phyloP scores from a whole-genome alignment of 2,329 filamentous ascomycete genomes.

The Trichophyton equinum region DNA sequence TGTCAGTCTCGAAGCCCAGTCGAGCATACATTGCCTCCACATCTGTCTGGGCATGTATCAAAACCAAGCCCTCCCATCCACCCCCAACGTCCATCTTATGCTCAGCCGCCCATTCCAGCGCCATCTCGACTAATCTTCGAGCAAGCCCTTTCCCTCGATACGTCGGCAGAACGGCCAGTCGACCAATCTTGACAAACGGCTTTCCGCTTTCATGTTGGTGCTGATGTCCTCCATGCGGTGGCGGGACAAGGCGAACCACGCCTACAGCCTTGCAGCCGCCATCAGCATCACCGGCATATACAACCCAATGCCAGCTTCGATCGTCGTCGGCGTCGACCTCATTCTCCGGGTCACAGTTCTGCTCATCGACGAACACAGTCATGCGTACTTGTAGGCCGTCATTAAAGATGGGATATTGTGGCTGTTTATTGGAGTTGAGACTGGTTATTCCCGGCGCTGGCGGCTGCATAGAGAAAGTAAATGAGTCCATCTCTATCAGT shows the following conservation, averaged over 20 bases:
- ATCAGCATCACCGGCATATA: slow-evolving; percentile 53
- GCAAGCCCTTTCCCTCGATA: slow-evolving; percentile 25
- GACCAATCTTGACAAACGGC: not conserved
- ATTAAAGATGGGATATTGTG: slow-evolving; percentile 43
- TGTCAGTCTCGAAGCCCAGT: slow-evolving; percentile 63
- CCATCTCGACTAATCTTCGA: slow-evolving; percentile 52
- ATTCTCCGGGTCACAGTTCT: slow-evolving; percentile 46
- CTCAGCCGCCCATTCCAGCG: slow-evolving; percentile 52
- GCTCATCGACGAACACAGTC: slow-evolving; percentile 46
- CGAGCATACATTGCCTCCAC: slow-evolving; percentile 54
- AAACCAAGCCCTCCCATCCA: slow-evolving; percentile 60
- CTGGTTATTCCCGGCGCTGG: not conserved
- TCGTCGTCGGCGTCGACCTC: slow-evolving; percentile 74
- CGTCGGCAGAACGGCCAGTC: not conserved
- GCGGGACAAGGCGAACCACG: slow-evolving; percentile 68
- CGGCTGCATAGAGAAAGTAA: not conserved
- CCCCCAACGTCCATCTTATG: slow-evolving; percentile 34
- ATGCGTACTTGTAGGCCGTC: slow-evolving; percentile 48
- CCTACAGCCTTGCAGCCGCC: slow-evolving; percentile 49
- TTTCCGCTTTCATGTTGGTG: not conserved
- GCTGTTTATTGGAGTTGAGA: not conserved
- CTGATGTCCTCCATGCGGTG: slow-evolving; percentile 36
- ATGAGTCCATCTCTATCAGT: not conserved
- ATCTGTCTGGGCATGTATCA: slow-evolving; percentile 64
- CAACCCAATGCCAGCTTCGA: slow-evolving; percentile 73